Percentiles rank a stretch among this genome's conserved stretches.
These are phyloP conservation scores for Pseudogymnoascus verrucosus DNA, from an alignment of 2,329 filamentous ascomycete species.

Conservation along the genomic window DNA sequence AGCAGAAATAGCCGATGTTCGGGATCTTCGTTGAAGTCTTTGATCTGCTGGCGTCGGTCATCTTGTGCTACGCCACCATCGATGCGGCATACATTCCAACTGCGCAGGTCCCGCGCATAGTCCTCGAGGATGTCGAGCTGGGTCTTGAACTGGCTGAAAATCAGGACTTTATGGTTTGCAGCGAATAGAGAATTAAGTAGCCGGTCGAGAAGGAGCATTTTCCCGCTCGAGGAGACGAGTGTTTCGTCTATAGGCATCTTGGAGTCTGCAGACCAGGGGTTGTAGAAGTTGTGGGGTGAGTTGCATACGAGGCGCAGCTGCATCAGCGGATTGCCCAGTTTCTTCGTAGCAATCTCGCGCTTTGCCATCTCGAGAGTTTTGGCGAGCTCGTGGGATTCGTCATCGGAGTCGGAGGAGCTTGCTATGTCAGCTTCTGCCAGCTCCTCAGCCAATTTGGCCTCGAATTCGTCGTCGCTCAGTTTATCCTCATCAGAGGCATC, in stretches of 20 bases:
- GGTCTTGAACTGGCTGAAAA: slow-evolving; percentile 95
- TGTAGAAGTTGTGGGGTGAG: slow-evolving; percentile 93
- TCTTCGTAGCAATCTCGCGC: slow-evolving; percentile 82
- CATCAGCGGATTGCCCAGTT: slow-evolving; percentile 85
- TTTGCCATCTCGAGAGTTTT: slow-evolving; percentile 72
- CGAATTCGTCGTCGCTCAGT: slow-evolving; percentile 78
- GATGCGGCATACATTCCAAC: slow-evolving; percentile 80
- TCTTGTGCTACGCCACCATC: slow-evolving; percentile 78
- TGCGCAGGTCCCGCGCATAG: slow-evolving; percentile 70
- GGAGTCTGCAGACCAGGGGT: slow-evolving; percentile 64
- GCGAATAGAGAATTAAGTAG: slow-evolving; percentile 68
- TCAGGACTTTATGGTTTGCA: slow-evolving; percentile 78
- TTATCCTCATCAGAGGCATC: slow-evolving; percentile 52
- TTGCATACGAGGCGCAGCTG: slow-evolving; percentile 90
- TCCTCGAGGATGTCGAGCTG: slow-evolving; percentile 86
- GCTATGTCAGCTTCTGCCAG: slow-evolving; percentile 37
- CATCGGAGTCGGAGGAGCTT: slow-evolving; percentile 20
- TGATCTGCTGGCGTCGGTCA: slow-evolving; percentile 62
- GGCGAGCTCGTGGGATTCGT: slow-evolving; percentile 55
- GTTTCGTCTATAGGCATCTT: slow-evolving; percentile 63
- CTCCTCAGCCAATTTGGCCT: slow-evolving; percentile 64
- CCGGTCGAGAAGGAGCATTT: slow-evolving; percentile 89
- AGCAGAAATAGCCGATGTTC: slow-evolving; percentile 73
- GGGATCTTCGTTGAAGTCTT: slow-evolving; percentile 60
- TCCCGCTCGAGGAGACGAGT: slow-evolving; percentile 80